Evolutionary conservation across 2,329 filamentous ascomycete species (phyloP).

Genomic region (Nigrospora osmanthi): DNA sequence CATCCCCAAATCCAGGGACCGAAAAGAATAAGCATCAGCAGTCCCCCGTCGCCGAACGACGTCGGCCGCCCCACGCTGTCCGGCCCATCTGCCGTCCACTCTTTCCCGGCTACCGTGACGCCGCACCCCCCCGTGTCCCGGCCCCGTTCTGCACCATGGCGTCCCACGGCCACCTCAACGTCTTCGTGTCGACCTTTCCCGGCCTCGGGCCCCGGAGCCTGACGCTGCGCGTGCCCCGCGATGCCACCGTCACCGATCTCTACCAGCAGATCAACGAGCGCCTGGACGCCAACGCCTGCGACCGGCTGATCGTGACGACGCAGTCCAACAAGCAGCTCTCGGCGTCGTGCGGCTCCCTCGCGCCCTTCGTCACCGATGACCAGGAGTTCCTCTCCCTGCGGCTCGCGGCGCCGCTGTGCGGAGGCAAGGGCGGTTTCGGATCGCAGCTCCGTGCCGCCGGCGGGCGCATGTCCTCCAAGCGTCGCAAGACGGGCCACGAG

Average conservation of each 20-base stretch:
- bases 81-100: too few species aligned
- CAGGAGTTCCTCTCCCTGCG: constrained; percentile 76
- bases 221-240: constrained; percentile 61
- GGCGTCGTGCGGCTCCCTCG: constrained; percentile 47
- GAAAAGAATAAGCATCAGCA: too few species aligned
- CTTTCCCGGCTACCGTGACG: too few species aligned
- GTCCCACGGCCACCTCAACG: constrained; percentile 53
- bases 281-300: constrained; percentile 41
- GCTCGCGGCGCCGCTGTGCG: constrained; percentile 69
- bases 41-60: too few species aligned
- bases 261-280: constrained; percentile 53
- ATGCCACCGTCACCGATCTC: constrained; percentile 61
- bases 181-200: constrained; percentile 77
- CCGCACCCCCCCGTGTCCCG: neutral
- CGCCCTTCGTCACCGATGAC: constrained; percentile 47
- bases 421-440: constrained; percentile 96
- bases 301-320: constrained; percentile 72
- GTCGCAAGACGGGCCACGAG: constrained; percentile 72
- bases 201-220: constrained; percentile 79
- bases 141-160: constrained; percentile 35
- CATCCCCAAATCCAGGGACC: too few species aligned
- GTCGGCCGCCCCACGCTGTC: too few species aligned
- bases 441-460: constrained; percentile 94
- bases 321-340: constrained; percentile 64
- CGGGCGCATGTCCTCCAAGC: constrained; percentile 96